These are phyloP conservation scores for Onygenales sp. DNA, from an alignment of 2,329 filamentous ascomycete species.

Conservation along the genomic window DNA sequence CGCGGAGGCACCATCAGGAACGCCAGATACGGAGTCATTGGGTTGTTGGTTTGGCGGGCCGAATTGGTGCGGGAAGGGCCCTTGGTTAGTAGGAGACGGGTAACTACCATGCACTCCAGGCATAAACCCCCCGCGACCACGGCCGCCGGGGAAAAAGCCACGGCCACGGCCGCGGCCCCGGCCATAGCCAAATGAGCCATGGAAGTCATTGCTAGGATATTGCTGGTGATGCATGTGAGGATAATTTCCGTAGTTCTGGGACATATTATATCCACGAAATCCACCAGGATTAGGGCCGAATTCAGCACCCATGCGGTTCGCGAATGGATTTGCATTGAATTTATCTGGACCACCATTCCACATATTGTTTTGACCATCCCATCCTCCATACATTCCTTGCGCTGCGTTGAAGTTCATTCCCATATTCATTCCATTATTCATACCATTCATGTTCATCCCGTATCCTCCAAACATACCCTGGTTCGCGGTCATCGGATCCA, in stretches of 20 bases:
- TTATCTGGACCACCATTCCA: conserved; percentile 55
- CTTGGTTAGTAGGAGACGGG: conserved; percentile 25
- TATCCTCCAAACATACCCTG: conserved; percentile 41
- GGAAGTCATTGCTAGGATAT: conserved; percentile 52
- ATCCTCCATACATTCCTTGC: conserved; percentile 63
- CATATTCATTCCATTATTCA: conserved; percentile 69
- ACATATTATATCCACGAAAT: conserved; percentile 59
- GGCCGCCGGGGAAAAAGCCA: conserved; percentile 23
- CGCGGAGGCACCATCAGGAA: conserved; percentile 4
- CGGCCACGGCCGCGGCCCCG: conserved; percentile 43
- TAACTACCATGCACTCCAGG: conserved; percentile 27
- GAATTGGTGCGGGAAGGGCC: conserved; percentile 21
- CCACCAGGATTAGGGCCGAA: conserved; percentile 64
- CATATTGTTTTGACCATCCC: conserved; percentile 54
- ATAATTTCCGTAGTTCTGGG: conserved; percentile 74
- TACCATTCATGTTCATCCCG: conserved; percentile 76
- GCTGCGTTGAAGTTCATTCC: conserved; percentile 48
- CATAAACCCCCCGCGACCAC: conserved; percentile 27
- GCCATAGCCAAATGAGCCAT: conserved; percentile 66
- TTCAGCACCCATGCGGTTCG: conserved; percentile 70
- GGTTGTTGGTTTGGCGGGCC: conserved; percentile 7
- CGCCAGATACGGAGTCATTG: conserved; percentile 8
- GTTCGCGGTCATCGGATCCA: conserved; percentile 53
- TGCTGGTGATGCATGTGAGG: conserved; percentile 46
- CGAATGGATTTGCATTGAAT: conserved; percentile 73